phyloP scores from a whole-genome alignment of 441 rosid species.

The Arabidopsis lyrata region DNA sequence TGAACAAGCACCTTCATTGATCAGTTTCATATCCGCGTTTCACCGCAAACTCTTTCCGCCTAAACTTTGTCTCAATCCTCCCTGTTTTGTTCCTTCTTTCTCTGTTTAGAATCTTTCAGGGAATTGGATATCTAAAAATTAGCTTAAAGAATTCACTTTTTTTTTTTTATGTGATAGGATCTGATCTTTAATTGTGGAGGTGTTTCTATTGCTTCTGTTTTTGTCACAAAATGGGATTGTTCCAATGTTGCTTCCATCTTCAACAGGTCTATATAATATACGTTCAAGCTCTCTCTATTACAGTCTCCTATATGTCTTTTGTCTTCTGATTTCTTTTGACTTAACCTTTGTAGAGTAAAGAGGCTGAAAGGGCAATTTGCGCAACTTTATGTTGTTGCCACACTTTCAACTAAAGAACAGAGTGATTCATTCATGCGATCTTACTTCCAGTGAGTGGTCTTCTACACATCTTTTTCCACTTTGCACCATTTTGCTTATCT shows the following conservation, averaged over 20 bases:
- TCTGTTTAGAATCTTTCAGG: background rate
- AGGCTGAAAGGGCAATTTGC: constrained; percentile 81
- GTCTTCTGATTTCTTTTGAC: too few species aligned
- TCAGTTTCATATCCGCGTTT: constrained; percentile 76
- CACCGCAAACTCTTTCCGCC: constrained; percentile 77
- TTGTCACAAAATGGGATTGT: constrained; percentile 77
- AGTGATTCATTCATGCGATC: constrained; percentile 74
- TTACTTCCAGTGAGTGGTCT: constrained; percentile 78
- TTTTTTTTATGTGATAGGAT: constrained; percentile 53
- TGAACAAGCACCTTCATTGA: constrained; percentile 67
- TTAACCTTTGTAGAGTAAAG: constrained; percentile 54
- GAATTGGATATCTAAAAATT: background rate
- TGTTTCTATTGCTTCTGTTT: constrained; percentile 78
- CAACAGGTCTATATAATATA: constrained; percentile 56
- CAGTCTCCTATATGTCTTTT: background rate
- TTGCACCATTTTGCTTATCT: background rate
- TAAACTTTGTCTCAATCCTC: too few species aligned
- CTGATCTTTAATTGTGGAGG: constrained; percentile 93
- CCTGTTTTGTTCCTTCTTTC: constrained; percentile 49
- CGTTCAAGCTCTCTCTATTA: background rate
- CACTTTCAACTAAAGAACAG: constrained; percentile 66
- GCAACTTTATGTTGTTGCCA: constrained; percentile 65
- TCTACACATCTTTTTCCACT: constrained; percentile 6
- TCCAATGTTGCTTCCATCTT: constrained; percentile 52
- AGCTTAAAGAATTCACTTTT: constrained; percentile 20